These are phyloP conservation scores for Paxillus rubicundulus DNA, from an alignment of 768 basidiomycete species.

Conservation along the genomic window DNA sequence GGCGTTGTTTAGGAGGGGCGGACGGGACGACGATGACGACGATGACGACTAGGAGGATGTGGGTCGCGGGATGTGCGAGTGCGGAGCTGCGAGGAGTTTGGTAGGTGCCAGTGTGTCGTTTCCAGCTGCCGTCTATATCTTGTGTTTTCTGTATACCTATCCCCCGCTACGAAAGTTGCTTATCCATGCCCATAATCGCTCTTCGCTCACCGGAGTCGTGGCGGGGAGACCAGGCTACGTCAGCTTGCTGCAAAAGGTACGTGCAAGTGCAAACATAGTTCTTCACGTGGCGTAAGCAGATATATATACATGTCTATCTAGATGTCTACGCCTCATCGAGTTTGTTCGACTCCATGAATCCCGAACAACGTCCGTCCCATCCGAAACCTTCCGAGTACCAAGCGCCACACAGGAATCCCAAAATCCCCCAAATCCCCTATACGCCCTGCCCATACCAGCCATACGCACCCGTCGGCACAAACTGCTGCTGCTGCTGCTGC, in stretches of 20 bases:
- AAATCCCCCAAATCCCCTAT: conserved; percentile 15
- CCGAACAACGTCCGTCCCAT: background rate
- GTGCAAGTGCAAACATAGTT: no score
- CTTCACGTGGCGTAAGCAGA: no score
- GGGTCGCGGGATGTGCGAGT: no score
- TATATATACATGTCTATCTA: no score
- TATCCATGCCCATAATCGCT: no score
- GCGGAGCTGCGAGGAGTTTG: no score
- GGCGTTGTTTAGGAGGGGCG: conserved; percentile 66
- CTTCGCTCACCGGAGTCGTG: no score
- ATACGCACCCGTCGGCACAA: conserved; percentile 12
- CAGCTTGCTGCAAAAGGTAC: no score
- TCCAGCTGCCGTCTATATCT: background rate
- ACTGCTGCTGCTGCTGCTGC: conserved; percentile 20
- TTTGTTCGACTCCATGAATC: background rate
- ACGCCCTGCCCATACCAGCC: conserved; percentile 19
- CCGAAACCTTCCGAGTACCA: no score
- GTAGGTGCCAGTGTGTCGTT: background rate
- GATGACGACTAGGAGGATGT: background rate
- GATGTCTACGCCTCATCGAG: background rate
- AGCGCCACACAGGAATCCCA: background rate
- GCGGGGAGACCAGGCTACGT: no score
- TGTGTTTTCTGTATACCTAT: no score
- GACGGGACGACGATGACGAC: conserved; percentile 61
- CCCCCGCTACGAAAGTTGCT: no score